Evolutionary conservation across 2,329 filamentous ascomycete species (phyloP), one percentile per base, ranked within the genome.

Genomic region (Aspergillus calidoustus): DNA sequence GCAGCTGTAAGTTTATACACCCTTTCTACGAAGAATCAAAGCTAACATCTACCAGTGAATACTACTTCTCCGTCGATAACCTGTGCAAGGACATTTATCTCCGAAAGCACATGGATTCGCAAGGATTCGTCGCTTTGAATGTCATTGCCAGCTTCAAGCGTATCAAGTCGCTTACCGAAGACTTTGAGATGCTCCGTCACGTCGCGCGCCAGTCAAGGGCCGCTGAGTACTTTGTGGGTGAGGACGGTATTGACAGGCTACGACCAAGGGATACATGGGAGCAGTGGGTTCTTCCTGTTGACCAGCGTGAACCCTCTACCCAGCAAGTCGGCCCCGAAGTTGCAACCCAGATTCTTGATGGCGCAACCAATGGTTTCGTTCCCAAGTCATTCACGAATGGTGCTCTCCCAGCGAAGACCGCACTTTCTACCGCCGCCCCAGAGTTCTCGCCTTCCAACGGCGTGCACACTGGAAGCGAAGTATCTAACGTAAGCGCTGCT

Each of bases 61-160:
- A 97, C 81, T 99, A 99, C 79, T 97, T 99, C 79, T 98, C 94
- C 0, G 86, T 97, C 30, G 91, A 97, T 72, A 99, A 99, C 74
- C 84, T 98, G 54, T 91, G 92, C 84, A 97, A 97, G 79, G 95
- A 99, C 72, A 84, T 91, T 72, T 98, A 88, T 77, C 83, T 99
- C 62, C 89, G 95, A 60, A 89, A 87, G 71, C 89, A 93, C 69
- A 98, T 99, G 95, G 94, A 99, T 74, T 91, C 91, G 1, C 91
- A 98, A 76, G 95, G 95, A 19, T 98, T 93, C 72, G 93, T 97
- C 15, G 88, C 87, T 54, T 80, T 99, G 55, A 83, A 85, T 38
- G 86, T 97, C 61, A 89, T 99, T 68, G 86, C 90, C 23, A 85
- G 84, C n/a, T 99, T 99, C 83, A 92, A 92, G 77, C 89, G 95